Conservation (phyloP, 352 stramenopile genomes). For the Nothophytophthora sp. region DNA sequence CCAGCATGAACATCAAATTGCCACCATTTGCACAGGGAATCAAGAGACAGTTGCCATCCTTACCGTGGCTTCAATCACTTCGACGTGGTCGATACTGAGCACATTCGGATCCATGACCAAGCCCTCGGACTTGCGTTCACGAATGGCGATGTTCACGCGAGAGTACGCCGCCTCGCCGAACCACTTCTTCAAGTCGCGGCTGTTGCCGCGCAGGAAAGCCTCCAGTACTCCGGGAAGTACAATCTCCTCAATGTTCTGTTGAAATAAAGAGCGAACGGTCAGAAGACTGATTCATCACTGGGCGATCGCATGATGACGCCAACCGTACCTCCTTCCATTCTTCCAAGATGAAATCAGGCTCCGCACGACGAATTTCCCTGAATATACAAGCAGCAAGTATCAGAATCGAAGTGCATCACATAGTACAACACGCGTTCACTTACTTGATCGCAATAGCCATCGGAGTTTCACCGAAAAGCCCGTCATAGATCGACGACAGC, state of each 20-base stretch:
- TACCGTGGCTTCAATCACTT: constrained; percentile 95
- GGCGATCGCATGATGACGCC: neutral
- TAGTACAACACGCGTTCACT: constrained; percentile 4
- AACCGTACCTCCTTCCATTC: constrained; percentile 88
- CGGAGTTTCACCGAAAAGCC: constrained; percentile 96
- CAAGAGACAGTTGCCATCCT: too few relatives aligned
- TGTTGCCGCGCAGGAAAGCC: constrained; percentile 95
- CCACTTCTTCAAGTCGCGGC: constrained; percentile 96
- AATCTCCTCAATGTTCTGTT: constrained; percentile 90
- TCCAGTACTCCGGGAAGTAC: constrained; percentile 95
- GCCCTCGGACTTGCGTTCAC: constrained; percentile 94
- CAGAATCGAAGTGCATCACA: neutral
- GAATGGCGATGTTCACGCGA: constrained; percentile 94
- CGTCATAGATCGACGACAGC: constrained; percentile 97
- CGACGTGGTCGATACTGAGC: constrained; percentile 96
- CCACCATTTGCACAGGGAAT: neutral
- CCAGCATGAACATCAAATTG: neutral
- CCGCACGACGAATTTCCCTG: constrained; percentile 93
- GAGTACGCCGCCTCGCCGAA: constrained; percentile 95
- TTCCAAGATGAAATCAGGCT: constrained; percentile 97
- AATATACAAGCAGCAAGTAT: neutral
- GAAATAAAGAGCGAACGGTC: neutral
- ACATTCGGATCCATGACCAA: constrained; percentile 95
- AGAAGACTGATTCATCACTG: neutral
- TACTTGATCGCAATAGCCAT: constrained; percentile 93